phyloP scores from a whole-genome alignment of 805 yeast genomes.

The Saturnispora kantuleensis region DNA sequence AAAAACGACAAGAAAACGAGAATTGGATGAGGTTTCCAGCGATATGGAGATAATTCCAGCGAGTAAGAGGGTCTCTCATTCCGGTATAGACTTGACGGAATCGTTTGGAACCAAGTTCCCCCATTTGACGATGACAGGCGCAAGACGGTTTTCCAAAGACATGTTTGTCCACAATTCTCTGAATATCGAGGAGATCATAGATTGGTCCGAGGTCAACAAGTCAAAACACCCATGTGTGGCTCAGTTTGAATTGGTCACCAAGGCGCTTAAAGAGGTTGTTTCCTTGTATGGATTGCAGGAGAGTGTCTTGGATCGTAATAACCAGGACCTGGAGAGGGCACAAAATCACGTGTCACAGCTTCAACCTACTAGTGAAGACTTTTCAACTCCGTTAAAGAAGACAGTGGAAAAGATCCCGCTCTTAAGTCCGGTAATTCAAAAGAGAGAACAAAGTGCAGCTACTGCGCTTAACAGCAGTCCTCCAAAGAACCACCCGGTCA shows the following conservation, averaged over 20 bases:
- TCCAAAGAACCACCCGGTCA: background rate
- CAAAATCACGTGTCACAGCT: background rate
- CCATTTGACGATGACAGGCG: background rate
- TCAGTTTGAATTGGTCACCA: slow-evolving; percentile 12
- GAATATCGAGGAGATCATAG: slow-evolving; percentile 3
- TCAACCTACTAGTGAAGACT: background rate
- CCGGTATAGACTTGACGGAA: background rate
- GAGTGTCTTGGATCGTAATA: background rate
- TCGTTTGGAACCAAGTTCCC: slow-evolving; percentile 6
- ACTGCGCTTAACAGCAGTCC: slow-evolving; percentile 4
- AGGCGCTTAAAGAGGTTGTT: slow-evolving; percentile 13
- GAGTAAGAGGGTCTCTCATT: background rate
- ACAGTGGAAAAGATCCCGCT: no score
- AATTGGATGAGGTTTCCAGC: background rate
- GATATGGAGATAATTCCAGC: background rate
- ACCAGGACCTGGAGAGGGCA: background rate
- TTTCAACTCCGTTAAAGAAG: background rate
- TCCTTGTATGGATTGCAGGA: background rate
- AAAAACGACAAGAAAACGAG: background rate
- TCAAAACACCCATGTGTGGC: slow-evolving; percentile 12
- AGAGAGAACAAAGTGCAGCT: background rate
- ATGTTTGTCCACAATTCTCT: slow-evolving; percentile 2
- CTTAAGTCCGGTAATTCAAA: background rate
- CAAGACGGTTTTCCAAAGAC: slow-evolving; percentile 4
- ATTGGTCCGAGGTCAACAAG: slow-evolving; percentile 2